Evolutionary conservation across 2,329 filamentous ascomycete species (phyloP), one percentile per base, ranked within the genome.

Genomic region (Huntiella savannae): DNA sequence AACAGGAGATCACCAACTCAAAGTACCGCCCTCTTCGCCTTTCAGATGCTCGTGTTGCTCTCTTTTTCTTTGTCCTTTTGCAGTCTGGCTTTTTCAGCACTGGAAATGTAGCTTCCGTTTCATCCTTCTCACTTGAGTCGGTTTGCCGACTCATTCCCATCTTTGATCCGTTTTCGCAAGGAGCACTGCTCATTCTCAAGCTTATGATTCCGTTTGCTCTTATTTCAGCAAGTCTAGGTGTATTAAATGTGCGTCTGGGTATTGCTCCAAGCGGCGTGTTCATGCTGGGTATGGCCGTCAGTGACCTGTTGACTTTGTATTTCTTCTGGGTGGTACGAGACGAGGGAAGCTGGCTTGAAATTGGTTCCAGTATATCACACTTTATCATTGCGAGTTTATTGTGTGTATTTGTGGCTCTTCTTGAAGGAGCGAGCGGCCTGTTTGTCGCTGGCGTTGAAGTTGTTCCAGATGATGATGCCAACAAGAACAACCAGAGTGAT

Each of bases 271-370:
- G 82, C 35, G 84, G 86, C 4, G 66, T 98, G 3, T 95, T 96
- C 63, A 95, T 95, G 80, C 66, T 88, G 2, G 86, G 93, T 43
- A 93, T 95, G 75, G 82, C 82, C 1, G 75, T 92, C 44, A 87
- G 82, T 50, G 91, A 98, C 58, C 75, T 94, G 43, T 70, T 96
- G 59, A 96, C 91, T 3, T 69, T 98, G 45, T 84, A 91, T 56
- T 98, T 98, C 67, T 98, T 98, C 64, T 98, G 84, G 77, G 84
- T 94, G 55, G 91, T 98, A 40, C 82, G 82, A 56, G 91, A 98
- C 55, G 91, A 98, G 59, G 91, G 91, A 0, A 91, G 82, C 16
- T 98, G 91, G 91, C 64, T 98, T 50, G 91, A 98, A 59, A 98
- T 98, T 58, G 91, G 91, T 32, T 93, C 85, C 22, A 95, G 85